Evolutionary conservation across 2,329 filamentous ascomycete genomes (phyloP), one percentile per base, ranked within the genome.

Genomic region (Ceratocystis ficicola): DNA sequence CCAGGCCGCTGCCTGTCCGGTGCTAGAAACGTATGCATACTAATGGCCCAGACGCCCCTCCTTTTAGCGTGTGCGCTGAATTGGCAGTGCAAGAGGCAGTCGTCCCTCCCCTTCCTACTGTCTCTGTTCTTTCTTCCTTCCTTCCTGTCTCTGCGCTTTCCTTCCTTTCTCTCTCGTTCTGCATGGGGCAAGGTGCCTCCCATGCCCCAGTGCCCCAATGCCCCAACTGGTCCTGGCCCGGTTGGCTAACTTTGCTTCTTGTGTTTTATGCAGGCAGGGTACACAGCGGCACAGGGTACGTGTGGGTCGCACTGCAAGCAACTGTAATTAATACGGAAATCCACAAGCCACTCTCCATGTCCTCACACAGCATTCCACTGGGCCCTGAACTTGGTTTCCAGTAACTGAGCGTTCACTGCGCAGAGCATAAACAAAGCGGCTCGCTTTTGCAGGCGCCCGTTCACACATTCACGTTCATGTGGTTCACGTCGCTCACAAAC

Each of bases 231-330:
- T 41, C 36, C 36, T 41, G 10, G 36, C 36, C 36, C 36, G 12
- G 36, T 15, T 41, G 36, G 36, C 36, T 41, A 41, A 41, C 36
- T 41, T 41, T 41, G 36, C 48, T 50, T 20, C 48, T 20, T 50
- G 5, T n/a, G 48, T 50, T 50, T 50, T 50, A 50, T 50, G 15
- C 48, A 50, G 48, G 5, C 48, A 50, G 48, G 48, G 48, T 50
- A 50, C 48, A 50, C 48, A 50, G 48, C 48, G 48, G 48, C n/a
- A 50, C 48, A 50, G 48, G 48, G 48, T 41, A 41, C 36, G 20
- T 50, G 48, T 20, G 17, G 20, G 46, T n/a, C 12, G 1, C 12
- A 22, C n/a, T 50, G n/a, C 20, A 20, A 48, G 46, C 46, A 48
- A 20, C 46, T 50, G 48, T 50, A 50, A 50, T 41, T 41, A 41